These are phyloP conservation scores for Geotrichum cucujoidarum DNA, from an alignment of 1,139 yeast species.

Conservation along the genomic window DNA sequence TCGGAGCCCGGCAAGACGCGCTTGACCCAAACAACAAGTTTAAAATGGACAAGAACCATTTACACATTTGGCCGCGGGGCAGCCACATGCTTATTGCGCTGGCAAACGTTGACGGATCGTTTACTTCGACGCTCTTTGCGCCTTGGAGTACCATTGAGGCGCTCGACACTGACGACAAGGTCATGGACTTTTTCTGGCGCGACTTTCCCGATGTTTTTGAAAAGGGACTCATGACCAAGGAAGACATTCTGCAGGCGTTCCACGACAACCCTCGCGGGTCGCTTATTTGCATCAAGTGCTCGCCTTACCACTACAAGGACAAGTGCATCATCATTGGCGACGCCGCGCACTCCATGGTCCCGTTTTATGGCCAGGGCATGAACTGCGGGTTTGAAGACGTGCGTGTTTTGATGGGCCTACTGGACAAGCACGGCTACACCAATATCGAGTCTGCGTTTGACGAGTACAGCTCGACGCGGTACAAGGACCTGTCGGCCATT, in stretches of 20 bases:
- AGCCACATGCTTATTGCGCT: conserved; percentile 85
- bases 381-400: conserved; percentile 95
- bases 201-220: conserved; percentile 73
- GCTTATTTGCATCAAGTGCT: conserved; percentile 54
- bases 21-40: conserved; percentile 37
- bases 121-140: conserved; percentile 85
- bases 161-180: conserved; percentile 41
- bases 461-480: conserved; percentile 53
- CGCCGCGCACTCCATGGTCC: conserved; percentile 96
- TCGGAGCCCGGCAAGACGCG: conserved; percentile 45
- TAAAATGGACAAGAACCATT: conserved; percentile 63
- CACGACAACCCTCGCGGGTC: conserved; percentile 67
- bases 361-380: conserved; percentile 96
- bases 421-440: conserved; percentile 43
- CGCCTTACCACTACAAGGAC: conserved; percentile 64
- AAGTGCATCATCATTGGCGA: conserved; percentile 75
- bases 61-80: conserved; percentile 92
- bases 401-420: conserved; percentile 53
- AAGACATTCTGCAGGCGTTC: conserved; percentile 49
- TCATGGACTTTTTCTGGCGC: conserved; percentile 49
- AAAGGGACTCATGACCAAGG: conserved; percentile 52
- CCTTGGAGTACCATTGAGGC: conserved; percentile 67
- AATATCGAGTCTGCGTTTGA: conserved; percentile 51
- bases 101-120: conserved; percentile 79
- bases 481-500: conserved; percentile 67